These are phyloP conservation scores for Aspergillus terreus DNA, from an alignment of 2,329 filamentous ascomycete species.

Conservation along the genomic window DNA sequence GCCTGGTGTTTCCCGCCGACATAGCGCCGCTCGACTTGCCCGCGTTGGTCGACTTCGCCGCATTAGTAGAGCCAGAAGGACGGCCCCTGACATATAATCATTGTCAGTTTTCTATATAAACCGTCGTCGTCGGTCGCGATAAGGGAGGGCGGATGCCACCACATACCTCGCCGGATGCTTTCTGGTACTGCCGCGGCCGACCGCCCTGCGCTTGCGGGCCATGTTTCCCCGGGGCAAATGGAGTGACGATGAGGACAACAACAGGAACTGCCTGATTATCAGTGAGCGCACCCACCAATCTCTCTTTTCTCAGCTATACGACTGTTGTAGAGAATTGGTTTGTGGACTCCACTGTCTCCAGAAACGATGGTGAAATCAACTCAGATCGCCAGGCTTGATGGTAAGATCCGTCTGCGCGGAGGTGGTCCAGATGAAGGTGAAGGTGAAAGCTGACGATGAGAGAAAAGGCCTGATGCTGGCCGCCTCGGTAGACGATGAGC, in stretches of 20 bases:
- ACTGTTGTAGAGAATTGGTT: slow-evolving; percentile 1
- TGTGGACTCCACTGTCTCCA: neutral
- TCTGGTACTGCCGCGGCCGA: slow-evolving; percentile 27
- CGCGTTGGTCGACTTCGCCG: slow-evolving; percentile 23
- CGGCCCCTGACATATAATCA: slow-evolving; percentile 21
- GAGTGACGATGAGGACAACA: slow-evolving; percentile 17
- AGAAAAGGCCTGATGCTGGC: slow-evolving; percentile 81
- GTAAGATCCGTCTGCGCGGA: slow-evolving; percentile 46
- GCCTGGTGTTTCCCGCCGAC: slow-evolving; percentile 23
- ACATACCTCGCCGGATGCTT: slow-evolving; percentile 18
- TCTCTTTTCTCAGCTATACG: slow-evolving; percentile 2
- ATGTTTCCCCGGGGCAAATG: slow-evolving; percentile 20
- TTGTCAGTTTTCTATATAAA: slow-evolving; percentile 3
- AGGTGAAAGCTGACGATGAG: slow-evolving; percentile 21
- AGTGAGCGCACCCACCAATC: slow-evolving; percentile 2
- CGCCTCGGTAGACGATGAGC: slow-evolving; percentile 88
- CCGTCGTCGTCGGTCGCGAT: neutral
- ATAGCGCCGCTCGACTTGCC: slow-evolving; percentile 22
- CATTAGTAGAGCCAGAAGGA: slow-evolving; percentile 21
- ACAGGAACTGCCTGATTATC: slow-evolving; percentile 7
- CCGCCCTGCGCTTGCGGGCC: slow-evolving; percentile 34
- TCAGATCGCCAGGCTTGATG: slow-evolving; percentile 90
- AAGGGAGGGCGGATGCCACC: neutral
- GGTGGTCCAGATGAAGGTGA: neutral
- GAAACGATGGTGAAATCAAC: slow-evolving; percentile 78